phyloP scores from a whole-genome alignment of 139 green algal species.

The Chlamydomonas urium region DNA sequence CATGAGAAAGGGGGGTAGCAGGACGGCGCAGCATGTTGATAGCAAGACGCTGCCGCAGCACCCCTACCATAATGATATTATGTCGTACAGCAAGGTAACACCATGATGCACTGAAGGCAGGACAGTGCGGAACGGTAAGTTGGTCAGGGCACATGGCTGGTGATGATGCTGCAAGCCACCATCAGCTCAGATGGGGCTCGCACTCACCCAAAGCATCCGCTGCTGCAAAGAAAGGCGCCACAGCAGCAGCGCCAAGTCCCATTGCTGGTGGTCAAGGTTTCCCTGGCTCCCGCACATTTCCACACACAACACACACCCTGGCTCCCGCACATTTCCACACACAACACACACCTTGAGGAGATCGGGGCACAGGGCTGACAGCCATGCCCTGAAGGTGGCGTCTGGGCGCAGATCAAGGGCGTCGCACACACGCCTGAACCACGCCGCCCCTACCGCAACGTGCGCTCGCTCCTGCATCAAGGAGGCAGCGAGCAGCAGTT shows the following conservation, averaged over 20 bases:
- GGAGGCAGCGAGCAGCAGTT: too few relatives aligned
- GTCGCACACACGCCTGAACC: slow-evolving; percentile 62
- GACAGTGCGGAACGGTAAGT: too few relatives aligned
- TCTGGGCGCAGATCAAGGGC: not conserved
- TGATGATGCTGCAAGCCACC: too few relatives aligned
- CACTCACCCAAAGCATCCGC: too few relatives aligned
- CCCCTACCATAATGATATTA: slow-evolving; percentile 3
- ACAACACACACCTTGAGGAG: slow-evolving; percentile 24
- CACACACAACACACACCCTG: not conserved
- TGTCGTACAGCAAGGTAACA: not conserved
- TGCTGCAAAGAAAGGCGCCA: not conserved
- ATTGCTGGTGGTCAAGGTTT: not conserved
- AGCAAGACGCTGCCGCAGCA: too few relatives aligned
- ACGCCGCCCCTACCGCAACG: slow-evolving; percentile 56
- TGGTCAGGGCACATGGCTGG: too few relatives aligned
- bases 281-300: not conserved
- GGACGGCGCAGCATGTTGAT: not conserved
- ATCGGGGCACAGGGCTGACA: slow-evolving; percentile 50
- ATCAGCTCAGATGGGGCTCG: too few relatives aligned
- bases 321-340: not conserved
- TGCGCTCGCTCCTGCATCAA: slow-evolving; percentile 70
- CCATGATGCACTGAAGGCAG: not conserved
- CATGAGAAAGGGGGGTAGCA: not conserved
- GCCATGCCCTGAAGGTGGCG: slow-evolving; percentile 27
- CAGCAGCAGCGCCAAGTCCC: not conserved